Evolutionary conservation across 2,329 filamentous ascomycete genomes (phyloP), one percentile per base, ranked within the genome.

Genomic region (Scedosporium minutisporum): DNA sequence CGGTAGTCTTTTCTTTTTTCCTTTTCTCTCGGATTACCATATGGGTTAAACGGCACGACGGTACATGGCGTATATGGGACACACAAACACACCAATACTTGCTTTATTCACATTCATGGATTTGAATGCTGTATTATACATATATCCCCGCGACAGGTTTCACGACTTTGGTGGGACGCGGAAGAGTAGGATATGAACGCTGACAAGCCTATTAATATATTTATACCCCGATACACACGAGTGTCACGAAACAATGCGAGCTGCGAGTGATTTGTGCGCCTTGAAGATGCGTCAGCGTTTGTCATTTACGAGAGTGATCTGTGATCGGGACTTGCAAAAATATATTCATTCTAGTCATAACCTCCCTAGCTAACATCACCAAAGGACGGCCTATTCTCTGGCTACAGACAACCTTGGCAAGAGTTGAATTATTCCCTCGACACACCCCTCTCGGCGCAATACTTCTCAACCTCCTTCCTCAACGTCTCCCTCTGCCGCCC

Each of bases 381-480:
- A 57, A 57, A n/a, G n/a, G n/a, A n/a, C n/a, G 7, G 53, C 14
- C 21, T 29, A 16, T 16, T 23, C n/a, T n/a, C 53, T 57, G 5
- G 53, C 18, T 6, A 18, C 9, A 18, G 38, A 16, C 41, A 25
- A 12, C 14, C 14, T 18, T 23, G 14, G 4, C 25, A 27, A 48
- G 10, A 12, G 10, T 1, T 48, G 21, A 12, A 25, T 23, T 61
- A 64, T 6, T 63, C 25, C 51, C 60, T 58, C 9, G 58, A 57
- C 16, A 80, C 78, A 0, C 79, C 79, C 51, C 87, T 78, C 75
- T 90, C 87, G 55, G 78, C 77, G 68, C 88, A 91, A 71, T 90
- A 93, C 76, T 87, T 89, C 64, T 82, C 82, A 6, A 92, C 89
- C 76, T 93, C 89, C 77, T 88, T 91, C 64, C 78, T 77, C 69